These are phyloP conservation scores for Botrytis galanthina DNA, from an alignment of 2,329 filamentous ascomycete species.

Conservation along the genomic window DNA sequence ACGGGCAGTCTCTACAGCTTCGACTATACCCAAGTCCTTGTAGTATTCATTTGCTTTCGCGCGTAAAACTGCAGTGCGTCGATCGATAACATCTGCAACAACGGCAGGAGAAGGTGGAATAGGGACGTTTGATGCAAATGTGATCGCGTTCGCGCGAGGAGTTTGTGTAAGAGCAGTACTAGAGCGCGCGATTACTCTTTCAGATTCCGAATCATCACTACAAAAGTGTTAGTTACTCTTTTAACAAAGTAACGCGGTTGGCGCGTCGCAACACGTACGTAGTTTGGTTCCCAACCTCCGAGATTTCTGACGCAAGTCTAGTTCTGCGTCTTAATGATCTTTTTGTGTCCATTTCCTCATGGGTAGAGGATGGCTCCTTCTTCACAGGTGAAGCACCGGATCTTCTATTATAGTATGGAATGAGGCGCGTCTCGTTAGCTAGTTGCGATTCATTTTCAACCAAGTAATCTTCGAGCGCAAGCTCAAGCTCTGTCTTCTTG, in stretches of 20 bases:
- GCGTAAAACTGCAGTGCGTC: constrained; percentile 63
- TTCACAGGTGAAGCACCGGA: constrained; percentile 62
- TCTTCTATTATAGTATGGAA: constrained; percentile 72
- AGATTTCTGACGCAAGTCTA: constrained; percentile 44
- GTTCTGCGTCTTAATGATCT: constrained; percentile 48
- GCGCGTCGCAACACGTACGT: constrained; percentile 34
- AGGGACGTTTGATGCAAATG: constrained; percentile 57
- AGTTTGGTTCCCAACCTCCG: constrained; percentile 24
- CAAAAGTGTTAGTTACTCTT: constrained; percentile 25
- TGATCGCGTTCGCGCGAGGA: constrained; percentile 33
- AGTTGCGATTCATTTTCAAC: constrained; percentile 65
- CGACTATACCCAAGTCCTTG: constrained; percentile 63
- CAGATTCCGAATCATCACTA: constrained; percentile 39
- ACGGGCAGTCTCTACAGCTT: constrained; percentile 63
- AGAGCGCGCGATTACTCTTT: constrained; percentile 33
- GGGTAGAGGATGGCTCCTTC: constrained; percentile 47
- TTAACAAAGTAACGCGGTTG: constrained; percentile 25
- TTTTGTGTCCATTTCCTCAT: constrained; percentile 39
- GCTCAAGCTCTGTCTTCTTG: constrained; percentile 78
- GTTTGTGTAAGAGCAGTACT: constrained; percentile 37
- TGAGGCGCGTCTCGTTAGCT: constrained; percentile 61
- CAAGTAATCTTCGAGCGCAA: constrained; percentile 70
- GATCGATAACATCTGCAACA: constrained; percentile 74
- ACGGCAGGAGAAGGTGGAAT: constrained; percentile 78
- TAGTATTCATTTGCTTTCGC: constrained; percentile 63